These are phyloP conservation scores for Pyropia haitanensis DNA, from an alignment of 23 red algal genomes.

Conservation along the genomic window DNA sequence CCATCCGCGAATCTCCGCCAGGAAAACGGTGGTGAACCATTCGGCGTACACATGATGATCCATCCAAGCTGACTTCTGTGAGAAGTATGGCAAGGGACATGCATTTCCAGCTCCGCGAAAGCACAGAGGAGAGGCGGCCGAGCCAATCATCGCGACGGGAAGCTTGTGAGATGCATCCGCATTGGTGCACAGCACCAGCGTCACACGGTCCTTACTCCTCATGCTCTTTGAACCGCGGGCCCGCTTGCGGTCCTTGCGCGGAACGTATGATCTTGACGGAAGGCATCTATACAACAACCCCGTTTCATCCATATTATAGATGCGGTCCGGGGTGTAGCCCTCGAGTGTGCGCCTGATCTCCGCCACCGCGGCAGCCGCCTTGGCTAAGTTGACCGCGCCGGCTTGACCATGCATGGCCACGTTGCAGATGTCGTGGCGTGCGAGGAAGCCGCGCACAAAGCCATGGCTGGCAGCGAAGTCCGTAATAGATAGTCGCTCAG, in stretches of 20 bases:
- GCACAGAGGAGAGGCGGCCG: not conserved
- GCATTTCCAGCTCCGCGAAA: not conserved
- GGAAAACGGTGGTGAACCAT: not conserved
- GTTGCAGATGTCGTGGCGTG: too few species aligned
- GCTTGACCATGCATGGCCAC: too few species aligned
- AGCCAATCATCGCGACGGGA: not conserved
- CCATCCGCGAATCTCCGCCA: not conserved
- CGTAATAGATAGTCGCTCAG: too few species aligned
- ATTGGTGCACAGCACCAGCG: slow-evolving; percentile 5
- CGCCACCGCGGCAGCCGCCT: too few species aligned
- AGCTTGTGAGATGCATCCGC: not conserved
- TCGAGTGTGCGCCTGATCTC: too few species aligned
- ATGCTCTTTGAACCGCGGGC: slow-evolving; percentile 15
- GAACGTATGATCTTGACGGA: slow-evolving; percentile 4
- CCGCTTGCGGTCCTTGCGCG: not conserved
- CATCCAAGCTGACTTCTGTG: not conserved
- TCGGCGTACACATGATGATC: not conserved
- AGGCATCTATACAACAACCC: slow-evolving; percentile 12
- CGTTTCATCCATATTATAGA: slow-evolving; percentile 30
- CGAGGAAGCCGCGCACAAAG: too few species aligned
- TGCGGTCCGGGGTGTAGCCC: not conserved
- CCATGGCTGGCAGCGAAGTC: too few species aligned
- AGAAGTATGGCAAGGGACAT: not conserved
- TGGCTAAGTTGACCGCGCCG: too few species aligned
- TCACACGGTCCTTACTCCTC: slow-evolving; percentile 11